Conservation (phyloP, 305 asterid species). For the Fraxinus paxiana region DNA sequence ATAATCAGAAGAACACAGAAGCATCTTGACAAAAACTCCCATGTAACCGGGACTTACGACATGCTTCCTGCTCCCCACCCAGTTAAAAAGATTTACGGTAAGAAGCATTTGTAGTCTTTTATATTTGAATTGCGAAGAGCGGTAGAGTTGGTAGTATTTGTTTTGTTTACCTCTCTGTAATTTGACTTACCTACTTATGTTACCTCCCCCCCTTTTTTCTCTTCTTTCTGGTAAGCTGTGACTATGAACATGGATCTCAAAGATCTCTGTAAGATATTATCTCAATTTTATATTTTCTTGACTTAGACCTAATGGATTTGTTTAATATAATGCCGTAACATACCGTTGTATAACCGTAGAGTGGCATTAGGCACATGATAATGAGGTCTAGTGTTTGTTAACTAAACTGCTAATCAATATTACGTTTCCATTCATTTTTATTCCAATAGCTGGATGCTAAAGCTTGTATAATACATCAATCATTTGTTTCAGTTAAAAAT, state of each 20-base stretch:
- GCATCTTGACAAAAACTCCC: slow-evolving; percentile 31
- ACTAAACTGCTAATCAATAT: neutral
- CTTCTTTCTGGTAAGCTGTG: neutral
- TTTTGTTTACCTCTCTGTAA: slow-evolving; percentile 39
- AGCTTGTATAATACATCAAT: slow-evolving; percentile 21
- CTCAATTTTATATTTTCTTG: slow-evolving; percentile 12
- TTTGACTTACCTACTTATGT: slow-evolving; percentile 23
- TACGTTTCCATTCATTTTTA: neutral
- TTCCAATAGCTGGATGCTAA: neutral
- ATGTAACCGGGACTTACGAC: slow-evolving; percentile 40
- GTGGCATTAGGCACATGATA: neutral
- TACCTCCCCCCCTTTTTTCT: neutral
- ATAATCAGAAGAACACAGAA: slow-evolving; percentile 29
- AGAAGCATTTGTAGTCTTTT: neutral
- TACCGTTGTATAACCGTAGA: neutral
- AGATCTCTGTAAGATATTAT: slow-evolving; percentile 25
- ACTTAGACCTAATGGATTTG: neutral
- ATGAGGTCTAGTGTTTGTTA: neutral
- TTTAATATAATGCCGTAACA: neutral
- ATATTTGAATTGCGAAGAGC: slow-evolving; percentile 20
- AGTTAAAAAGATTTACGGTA: neutral
- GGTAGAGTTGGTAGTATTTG: slow-evolving; percentile 46
- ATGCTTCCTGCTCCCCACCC: slow-evolving; percentile 23
- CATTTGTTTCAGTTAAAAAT: slow-evolving; percentile 30
- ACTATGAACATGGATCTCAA: slow-evolving; percentile 24